Evolutionary conservation across 2,329 filamentous ascomycete species (phyloP).

Genomic region (Trichoderma asperellum): DNA sequence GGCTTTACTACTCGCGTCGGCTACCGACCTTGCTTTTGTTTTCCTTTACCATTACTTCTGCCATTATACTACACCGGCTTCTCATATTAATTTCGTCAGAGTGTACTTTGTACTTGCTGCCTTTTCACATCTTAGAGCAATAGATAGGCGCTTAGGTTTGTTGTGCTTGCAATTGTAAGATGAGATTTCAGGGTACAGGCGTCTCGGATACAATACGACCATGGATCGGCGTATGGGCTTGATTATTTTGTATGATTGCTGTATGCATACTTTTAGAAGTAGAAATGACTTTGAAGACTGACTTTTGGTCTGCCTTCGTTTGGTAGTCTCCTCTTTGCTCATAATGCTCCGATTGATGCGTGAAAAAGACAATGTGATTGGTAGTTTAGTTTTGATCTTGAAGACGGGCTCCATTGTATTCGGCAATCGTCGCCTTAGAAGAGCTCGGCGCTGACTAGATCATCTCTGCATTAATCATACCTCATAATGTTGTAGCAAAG

Average conservation of each 20-base stretch:
- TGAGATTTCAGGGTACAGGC: slow-evolving; percentile 12
- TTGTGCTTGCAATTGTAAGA: neutral
- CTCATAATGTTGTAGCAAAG: neutral
- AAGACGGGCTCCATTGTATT: neutral
- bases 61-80: neutral
- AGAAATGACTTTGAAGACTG: neutral
- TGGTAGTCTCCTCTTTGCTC: neutral
- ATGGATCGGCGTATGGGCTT: slow-evolving; percentile 11
- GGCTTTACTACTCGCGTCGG: neutral
- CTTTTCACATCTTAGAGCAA: neutral
- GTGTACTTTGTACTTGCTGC: neutral
- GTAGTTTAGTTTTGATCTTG: neutral
- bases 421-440: neutral
- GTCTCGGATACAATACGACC: slow-evolving; percentile 19
- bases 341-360: neutral
- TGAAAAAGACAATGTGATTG: neutral
- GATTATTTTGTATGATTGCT: slow-evolving; percentile 27
- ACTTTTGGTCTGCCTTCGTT: neutral
- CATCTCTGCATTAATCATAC: neutral
- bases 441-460: neutral
- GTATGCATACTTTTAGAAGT: slow-evolving; percentile 20
- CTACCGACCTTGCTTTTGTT: neutral
- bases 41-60: neutral
- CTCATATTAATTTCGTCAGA: neutral
- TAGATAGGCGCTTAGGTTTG: neutral